These are phyloP conservation scores for Lasiosphaeria miniovina DNA, from an alignment of 495 filamentous ascomycete genomes.

Conservation along the genomic window DNA sequence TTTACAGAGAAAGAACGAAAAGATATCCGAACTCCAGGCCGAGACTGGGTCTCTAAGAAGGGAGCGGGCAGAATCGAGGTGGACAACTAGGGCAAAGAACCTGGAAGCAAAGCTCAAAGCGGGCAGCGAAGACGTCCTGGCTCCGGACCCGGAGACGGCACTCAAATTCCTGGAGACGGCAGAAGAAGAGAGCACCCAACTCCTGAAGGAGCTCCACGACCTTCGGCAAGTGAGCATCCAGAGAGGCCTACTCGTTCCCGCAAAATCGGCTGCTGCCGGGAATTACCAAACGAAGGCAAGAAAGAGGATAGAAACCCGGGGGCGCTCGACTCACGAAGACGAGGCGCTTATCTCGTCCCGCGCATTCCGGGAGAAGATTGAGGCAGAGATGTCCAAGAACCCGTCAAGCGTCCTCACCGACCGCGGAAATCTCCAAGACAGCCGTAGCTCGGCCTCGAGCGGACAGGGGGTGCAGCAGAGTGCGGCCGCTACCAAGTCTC, in stretches of 20 bases:
- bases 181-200: slow-evolving; percentile 20
- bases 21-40: slow-evolving; percentile 46
- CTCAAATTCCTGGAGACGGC: slow-evolving; percentile 19
- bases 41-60: slow-evolving; percentile 28
- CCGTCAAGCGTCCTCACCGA: slow-evolving; percentile 21
- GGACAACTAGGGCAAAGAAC: slow-evolving; percentile 20
- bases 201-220: slow-evolving; percentile 21
- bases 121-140: slow-evolving; percentile 14
- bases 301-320: slow-evolving; percentile 12
- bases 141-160: slow-evolving; percentile 16
- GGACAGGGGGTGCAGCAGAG: slow-evolving; percentile 12
- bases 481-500: neutral
- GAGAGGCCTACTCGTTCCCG: slow-evolving; percentile 8
- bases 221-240: slow-evolving; percentile 18
- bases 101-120: slow-evolving; percentile 24
- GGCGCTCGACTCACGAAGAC: slow-evolving; percentile 17
- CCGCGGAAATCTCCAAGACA: slow-evolving; percentile 29
- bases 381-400: slow-evolving; percentile 24
- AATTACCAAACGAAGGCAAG: slow-evolving; percentile 3
- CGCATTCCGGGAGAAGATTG: slow-evolving; percentile 29
- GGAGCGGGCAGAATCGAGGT: slow-evolving; percentile 20
- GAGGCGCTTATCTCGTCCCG: slow-evolving; percentile 24
- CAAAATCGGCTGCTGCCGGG: slow-evolving; percentile 1
- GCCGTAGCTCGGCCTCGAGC: slow-evolving; percentile 23
- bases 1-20: slow-evolving; percentile 62